phyloP scores from a whole-genome alignment of 2,329 filamentous ascomycete species.

The Fusarium sp. region DNA sequence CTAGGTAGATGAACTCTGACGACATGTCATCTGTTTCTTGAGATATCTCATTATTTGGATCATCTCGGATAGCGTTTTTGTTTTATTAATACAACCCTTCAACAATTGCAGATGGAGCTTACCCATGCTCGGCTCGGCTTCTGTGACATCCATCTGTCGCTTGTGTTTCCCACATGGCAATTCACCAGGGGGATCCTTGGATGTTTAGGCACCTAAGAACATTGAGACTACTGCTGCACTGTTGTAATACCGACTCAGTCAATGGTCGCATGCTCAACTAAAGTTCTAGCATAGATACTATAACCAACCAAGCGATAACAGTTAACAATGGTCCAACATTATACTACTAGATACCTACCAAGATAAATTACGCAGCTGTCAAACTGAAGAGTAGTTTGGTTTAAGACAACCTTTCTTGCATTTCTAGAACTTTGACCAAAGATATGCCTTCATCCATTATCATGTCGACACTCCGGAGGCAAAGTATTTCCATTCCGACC shows the following conservation, averaged over 20 bases:
- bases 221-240: background rate
- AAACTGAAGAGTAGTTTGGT: no score
- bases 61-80: conserved; percentile 3
- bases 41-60: background rate
- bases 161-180: conserved; percentile 46
- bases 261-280: background rate
- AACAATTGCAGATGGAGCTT: conserved; percentile 16
- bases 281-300: no score
- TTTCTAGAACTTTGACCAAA: background rate
- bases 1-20: background rate
- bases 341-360: background rate
- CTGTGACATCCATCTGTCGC: conserved; percentile 31
- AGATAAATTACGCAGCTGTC: background rate
- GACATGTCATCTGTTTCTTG: background rate
- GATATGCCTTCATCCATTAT: background rate
- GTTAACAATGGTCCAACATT: background rate
- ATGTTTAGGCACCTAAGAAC: background rate
- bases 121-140: conserved; percentile 28
- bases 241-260: background rate
- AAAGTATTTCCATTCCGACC: conserved; percentile 44
- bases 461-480: conserved; percentile 20
- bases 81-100: conserved; percentile 19
- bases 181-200: conserved; percentile 25
- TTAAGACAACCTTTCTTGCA: background rate
- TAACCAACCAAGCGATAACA: no score